These are phyloP conservation scores for Ophiostoma pallidulum DNA, from an alignment of 2,329 filamentous ascomycete genomes.

Conservation along the genomic window DNA sequence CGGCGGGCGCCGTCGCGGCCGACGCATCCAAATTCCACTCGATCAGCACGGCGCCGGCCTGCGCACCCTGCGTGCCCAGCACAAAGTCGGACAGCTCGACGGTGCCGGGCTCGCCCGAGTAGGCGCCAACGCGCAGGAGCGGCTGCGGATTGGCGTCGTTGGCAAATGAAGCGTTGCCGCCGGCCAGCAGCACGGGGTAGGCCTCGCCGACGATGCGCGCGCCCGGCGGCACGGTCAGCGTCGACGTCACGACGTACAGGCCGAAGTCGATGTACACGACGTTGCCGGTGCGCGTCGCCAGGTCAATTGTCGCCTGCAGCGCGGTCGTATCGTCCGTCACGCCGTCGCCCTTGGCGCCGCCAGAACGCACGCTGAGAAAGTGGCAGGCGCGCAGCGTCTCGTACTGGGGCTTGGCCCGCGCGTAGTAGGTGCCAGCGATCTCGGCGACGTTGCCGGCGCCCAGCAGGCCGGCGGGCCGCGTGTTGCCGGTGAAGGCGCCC, in stretches of 20 bases:
- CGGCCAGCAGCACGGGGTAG: conserved; percentile 18
- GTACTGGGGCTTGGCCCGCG: conserved; percentile 67
- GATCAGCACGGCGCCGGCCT: conserved; percentile 59
- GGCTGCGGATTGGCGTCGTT: conserved; percentile 50
- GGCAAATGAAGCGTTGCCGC: conserved; percentile 43
- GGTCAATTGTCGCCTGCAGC: conserved; percentile 46
- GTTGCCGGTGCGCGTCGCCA: conserved; percentile 36
- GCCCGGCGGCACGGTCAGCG: conserved; percentile 36
- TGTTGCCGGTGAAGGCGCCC: conserved; percentile 35
- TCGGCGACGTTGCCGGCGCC: background rate
- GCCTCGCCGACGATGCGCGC: conserved; percentile 49
- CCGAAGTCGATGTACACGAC: conserved; percentile 50
- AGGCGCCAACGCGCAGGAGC: conserved; percentile 50
- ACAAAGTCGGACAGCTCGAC: conserved; percentile 66
- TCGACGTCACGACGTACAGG: conserved; percentile 41
- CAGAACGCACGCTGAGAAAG: conserved; percentile 42
- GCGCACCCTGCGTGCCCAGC: conserved; percentile 56
- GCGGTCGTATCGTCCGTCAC: conserved; percentile 49
- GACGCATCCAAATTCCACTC: conserved; percentile 57
- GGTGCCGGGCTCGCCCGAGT: conserved; percentile 49
- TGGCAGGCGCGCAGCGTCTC: conserved; percentile 42
- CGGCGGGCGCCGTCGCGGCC: conserved; percentile 31
- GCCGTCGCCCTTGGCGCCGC: conserved; percentile 39
- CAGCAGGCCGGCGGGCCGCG: conserved; percentile 44
- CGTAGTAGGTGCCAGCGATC: conserved; percentile 38